Evolutionary conservation across 495 filamentous ascomycete genomes (phyloP), one percentile per base, ranked within the genome.

Genomic region (Rhizodiscina lignyota): DNA sequence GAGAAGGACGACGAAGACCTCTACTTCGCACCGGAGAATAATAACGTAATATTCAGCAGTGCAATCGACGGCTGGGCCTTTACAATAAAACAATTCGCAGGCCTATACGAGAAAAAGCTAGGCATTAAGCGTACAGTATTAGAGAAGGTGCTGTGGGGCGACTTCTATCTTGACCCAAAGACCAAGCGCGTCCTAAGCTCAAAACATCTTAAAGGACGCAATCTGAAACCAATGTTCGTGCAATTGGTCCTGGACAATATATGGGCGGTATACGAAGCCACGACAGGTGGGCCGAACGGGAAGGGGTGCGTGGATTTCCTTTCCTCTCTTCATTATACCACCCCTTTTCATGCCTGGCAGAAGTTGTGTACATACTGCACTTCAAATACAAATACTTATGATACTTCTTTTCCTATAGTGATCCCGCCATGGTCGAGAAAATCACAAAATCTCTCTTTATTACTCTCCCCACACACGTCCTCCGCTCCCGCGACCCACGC

Each of bases 61-160:
- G 89, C 89, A 19, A 77, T 93, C 33, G 89, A 99, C 50, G 89
- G 91, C 23, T 99, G 89, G 89, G 89, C 89, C 1, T 99, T 96
- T 44, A 99, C 89, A 0, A 70, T 93, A 15, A 72, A 82, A 22
- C 89, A 99, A 50, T 99, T 99, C 53, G 89, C 89, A 5, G 70
- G 68, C 3, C 61, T 96, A 30, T 96, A 94, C 50, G 89, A 99
- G 56, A 93, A 83, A 62, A 99, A 96, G 47, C 71, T 99, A 4
- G 87, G 89, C 1, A 87, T 96, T 48, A 94, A 94, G 50, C 74
- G 86, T 12, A 72, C 70, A n/a, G 55, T 83, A 2, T 67, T 99
- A 42, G 89, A 96, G 53, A 94, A 85, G 51, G 84, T 94, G 2
- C 66, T 99, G 8, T 99, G 89, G 89, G 89, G 89, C 27, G 87